Evolutionary conservation across 2,329 filamentous ascomycete species (phyloP), one percentile per base, ranked within the genome.

Genomic region (Meredithiella fracta): DNA sequence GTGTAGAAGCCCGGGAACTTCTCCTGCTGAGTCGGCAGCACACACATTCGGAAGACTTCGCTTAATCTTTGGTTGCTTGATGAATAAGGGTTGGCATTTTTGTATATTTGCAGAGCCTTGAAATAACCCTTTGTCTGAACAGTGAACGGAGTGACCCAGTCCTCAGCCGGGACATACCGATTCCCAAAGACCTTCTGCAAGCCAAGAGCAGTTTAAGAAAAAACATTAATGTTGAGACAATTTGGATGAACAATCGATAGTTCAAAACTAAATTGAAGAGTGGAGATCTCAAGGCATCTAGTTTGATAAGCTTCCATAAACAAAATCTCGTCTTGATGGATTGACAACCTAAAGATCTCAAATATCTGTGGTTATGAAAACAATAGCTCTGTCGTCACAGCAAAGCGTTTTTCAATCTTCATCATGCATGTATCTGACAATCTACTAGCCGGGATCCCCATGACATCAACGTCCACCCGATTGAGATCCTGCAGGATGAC

Each of bases 291-390:
- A 29, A 34, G 9, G 20, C 49, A 17, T 25, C 23, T 25, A 14
- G 20, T 14, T 5, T 29, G 23, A 7, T 51, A 7, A 31, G 31
- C n/a, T 31, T 29, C 49, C 49, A 51, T 25, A 51, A 29, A 25
- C 49, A 51, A 29, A 51, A 51, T 51, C 29, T 17, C 15, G 20
- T 51, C 49, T 31, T 15, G 15, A 51, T 51, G 49, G 14, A 51
- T 20, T 25, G 49, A 51, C 14, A 51, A n/a, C 9, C 23, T 25
- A 29, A 31, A 51, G 23, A 51, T 51, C 15, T 34, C 25, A 17
- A 34, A 51, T 17, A 23, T 20, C 11, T 20, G n/a, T 17, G 49
- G 17, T 34, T 51, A 15, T 20, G n/a, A 17, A 17, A 51, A 51
- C 49, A 51, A 20, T 14, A 25, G 14, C 8, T 23, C 49, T 31